Percentiles rank a stretch among this genome's conserved stretches.
Conservation (phyloP, 176 grass and related monocot species). For the Rhynchospora breviuscula region DNA sequence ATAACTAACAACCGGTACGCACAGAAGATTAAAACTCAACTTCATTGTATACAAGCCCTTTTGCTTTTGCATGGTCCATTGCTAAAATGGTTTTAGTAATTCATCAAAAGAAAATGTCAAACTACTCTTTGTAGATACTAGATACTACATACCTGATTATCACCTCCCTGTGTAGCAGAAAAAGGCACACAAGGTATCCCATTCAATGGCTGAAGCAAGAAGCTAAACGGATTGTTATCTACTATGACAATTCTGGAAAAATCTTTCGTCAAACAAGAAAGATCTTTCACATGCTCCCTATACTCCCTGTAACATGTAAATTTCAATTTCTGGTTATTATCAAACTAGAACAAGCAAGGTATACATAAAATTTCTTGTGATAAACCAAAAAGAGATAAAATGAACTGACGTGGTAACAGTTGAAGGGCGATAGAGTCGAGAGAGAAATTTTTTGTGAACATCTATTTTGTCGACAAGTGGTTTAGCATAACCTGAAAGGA, state of each 20-base stretch:
- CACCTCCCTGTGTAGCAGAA: constrained; percentile 73
- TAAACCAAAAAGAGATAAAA: constrained; percentile 20
- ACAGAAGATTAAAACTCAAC: background rate
- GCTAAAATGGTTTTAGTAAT: background rate
- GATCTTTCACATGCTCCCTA: constrained; percentile 98
- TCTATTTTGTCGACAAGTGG: constrained; percentile 97
- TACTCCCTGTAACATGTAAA: constrained; percentile 65
- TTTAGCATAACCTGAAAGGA: constrained; percentile 83
- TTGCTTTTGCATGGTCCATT: background rate
- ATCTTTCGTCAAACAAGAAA: constrained; percentile 75
- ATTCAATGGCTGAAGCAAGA: constrained; percentile 91
- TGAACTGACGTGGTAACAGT: constrained; percentile 87
- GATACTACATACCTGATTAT: constrained; percentile 67
- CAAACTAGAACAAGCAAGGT: background rate
- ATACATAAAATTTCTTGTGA: constrained; percentile 20
- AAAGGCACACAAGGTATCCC: constrained; percentile 97
- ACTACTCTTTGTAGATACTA: background rate
- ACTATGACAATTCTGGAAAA: constrained; percentile 73
- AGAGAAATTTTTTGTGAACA: constrained; percentile 68
- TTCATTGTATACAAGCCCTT: background rate
- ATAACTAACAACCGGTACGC: background rate
- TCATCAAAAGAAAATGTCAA: background rate
- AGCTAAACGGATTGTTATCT: constrained; percentile 98
- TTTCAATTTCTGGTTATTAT: background rate
- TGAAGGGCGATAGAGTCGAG: constrained; percentile 83